A percentile compares a stretch with the other conserved stretches of the same genome.
Conservation (phyloP, 352 stramenopile species). For the Globisporangium cystogenes region DNA sequence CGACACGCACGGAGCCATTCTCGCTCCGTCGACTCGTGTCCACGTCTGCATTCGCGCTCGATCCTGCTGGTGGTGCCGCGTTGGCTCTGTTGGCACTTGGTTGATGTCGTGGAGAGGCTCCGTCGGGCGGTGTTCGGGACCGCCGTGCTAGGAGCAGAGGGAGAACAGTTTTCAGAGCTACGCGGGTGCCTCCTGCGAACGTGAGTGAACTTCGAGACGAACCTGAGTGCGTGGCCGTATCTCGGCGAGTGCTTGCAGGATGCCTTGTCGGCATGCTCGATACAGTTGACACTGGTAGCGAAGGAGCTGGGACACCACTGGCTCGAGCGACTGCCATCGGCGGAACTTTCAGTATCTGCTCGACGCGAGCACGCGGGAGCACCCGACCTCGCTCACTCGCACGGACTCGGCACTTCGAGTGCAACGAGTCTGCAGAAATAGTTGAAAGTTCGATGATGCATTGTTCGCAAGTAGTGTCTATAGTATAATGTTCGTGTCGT, state of each 20-base stretch:
- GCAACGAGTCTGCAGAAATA: too few relatives aligned
- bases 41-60: neutral
- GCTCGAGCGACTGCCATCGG: neutral
- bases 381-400: too few relatives aligned
- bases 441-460: too few relatives aligned
- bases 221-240: slow-evolving; percentile 5
- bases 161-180: too few relatives aligned
- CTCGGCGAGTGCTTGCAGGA: slow-evolving; percentile 1
- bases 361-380: too few relatives aligned
- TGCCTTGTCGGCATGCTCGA: neutral
- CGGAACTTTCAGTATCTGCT: neutral
- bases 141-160: neutral
- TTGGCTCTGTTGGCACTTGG: neutral
- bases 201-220: too few relatives aligned
- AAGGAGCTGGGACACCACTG: neutral
- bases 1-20: slow-evolving; percentile 40
- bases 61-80: neutral
- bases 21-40: slow-evolving; percentile 8
- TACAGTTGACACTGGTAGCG: neutral
- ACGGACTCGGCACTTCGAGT: too few relatives aligned
- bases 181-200: too few relatives aligned
- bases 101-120: neutral
- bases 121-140: slow-evolving; percentile 5
- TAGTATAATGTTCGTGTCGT: too few relatives aligned
- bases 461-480: too few relatives aligned